phyloP scores from a whole-genome alignment of 495 filamentous ascomycete genomes.

The Neurospora sp. region DNA sequence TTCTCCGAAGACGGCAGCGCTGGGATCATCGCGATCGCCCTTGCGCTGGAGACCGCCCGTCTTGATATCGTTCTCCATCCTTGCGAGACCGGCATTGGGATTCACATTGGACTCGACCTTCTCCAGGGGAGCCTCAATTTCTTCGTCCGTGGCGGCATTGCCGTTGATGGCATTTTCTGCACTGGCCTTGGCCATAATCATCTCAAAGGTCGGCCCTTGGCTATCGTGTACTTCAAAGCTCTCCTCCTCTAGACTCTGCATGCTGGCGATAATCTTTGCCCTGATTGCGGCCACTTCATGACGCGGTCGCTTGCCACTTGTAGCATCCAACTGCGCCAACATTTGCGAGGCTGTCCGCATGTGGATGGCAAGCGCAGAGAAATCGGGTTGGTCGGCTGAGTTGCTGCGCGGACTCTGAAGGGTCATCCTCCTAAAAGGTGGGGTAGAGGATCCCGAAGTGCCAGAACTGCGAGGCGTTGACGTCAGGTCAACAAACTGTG shows the following conservation, averaged over 20 bases:
- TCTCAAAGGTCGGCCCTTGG: constrained; percentile 56
- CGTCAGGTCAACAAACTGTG: constrained; percentile 22
- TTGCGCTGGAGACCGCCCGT: constrained; percentile 65
- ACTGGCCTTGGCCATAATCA: constrained; percentile 52
- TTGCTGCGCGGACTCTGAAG: constrained; percentile 31
- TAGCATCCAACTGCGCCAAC: constrained; percentile 65
- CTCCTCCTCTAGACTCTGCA: constrained; percentile 74
- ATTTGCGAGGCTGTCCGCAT: constrained; percentile 74
- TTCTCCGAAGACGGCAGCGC: constrained; percentile 68
- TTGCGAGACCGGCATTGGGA: constrained; percentile 54
- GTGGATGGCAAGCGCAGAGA: constrained; percentile 65
- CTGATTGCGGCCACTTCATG: constrained; percentile 66
- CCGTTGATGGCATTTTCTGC: constrained; percentile 23
- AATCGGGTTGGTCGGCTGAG: constrained; percentile 51
- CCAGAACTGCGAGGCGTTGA: constrained; percentile 50
- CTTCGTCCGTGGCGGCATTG: constrained; percentile 25
- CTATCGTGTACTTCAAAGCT: constrained; percentile 55
- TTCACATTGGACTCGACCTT: constrained; percentile 35
- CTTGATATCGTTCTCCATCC: constrained; percentile 75
- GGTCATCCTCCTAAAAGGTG: constrained; percentile 38
- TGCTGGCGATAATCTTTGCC: constrained; percentile 69
- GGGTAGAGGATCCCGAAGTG: constrained; percentile 50
- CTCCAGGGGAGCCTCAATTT: constrained; percentile 25
- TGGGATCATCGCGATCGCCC: constrained; percentile 70
- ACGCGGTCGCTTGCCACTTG: constrained; percentile 57